Evolutionary conservation across 345 rosid species (phyloP), one percentile per base, ranked within the genome.

Genomic region (Brassica nigra): DNA sequence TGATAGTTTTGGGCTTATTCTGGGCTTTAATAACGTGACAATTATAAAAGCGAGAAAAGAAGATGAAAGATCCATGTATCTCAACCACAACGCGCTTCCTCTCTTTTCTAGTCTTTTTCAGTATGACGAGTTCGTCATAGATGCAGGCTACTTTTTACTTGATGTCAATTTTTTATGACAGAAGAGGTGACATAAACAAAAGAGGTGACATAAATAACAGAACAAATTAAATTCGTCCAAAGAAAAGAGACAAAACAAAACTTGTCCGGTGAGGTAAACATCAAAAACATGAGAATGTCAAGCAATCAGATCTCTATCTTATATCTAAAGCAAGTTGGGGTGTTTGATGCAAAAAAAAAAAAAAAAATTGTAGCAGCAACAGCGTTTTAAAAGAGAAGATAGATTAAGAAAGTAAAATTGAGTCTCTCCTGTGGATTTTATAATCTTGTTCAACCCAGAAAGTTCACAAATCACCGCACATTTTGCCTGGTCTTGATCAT

Each of bases 401-500:
- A 71, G 47, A 73, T 44, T 18, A 78, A 73, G 54, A 67, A 78
- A 57, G 34, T 47, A 29, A 73, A 58, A 61, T 64, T 18, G 70
- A 79, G 74, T 62, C 71, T 59, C 74, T 68, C 78, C 71, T 68
- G 42, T 37, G 76, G 61, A 54, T 75, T 68, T 59, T 18, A 66
- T 66, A 59, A 4, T 44, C 55, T 36, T 18, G 23, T 15, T 49
- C 23, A 11, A 52, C 29, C 72, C 77, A 12, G 18, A 37, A 29
- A 37, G 54, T 47, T 47, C 5, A 49, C 57, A 49, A 8, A 72
- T 88, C 82, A 92, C 84, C 99, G 89, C 66, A 88, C 85, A 52
- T 82, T 88, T 85, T 96, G 99, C 84, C 92, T 89, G 4, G 92
- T 84, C 86, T 92, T 93, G 79, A 93, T 96, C 97, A 92, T 93